These are phyloP conservation scores for Rhodotorula babjevae DNA, from an alignment of 768 basidiomycete genomes.

Conservation along the genomic window DNA sequence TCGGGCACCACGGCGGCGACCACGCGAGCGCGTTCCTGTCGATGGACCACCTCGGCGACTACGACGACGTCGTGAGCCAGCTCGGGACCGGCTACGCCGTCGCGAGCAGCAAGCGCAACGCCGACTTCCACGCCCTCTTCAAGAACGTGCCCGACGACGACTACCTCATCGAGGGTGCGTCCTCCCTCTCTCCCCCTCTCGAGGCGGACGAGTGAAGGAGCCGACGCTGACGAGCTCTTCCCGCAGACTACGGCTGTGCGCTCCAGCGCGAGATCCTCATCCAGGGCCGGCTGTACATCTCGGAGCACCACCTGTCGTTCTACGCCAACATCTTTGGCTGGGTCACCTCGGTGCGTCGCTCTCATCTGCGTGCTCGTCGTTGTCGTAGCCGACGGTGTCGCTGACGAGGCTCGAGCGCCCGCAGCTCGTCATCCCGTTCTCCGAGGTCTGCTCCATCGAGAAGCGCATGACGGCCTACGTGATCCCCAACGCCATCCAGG, in stretches of 20 bases:
- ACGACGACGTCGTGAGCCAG: constrained; percentile 42
- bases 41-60: constrained; percentile 41
- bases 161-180: constrained; percentile 91
- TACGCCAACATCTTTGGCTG: constrained; percentile 99
- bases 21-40: constrained; percentile 25
- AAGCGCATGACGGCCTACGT: constrained; percentile 97
- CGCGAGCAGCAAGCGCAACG: constrained; percentile 86
- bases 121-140: constrained; percentile 93
- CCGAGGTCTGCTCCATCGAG: constrained; percentile 77
- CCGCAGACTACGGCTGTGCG: constrained; percentile 93
- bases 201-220: background rate
- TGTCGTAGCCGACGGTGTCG: background rate
- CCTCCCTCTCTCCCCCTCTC: background rate
- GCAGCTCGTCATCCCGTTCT: constrained; percentile 80
- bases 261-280: constrained; percentile 92
- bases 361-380: background rate
- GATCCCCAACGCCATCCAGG: constrained; percentile 90
- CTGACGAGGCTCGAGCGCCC: background rate
- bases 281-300: constrained; percentile 92
- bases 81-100: constrained; percentile 69
- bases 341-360: constrained; percentile 78
- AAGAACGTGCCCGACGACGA: constrained; percentile 84
- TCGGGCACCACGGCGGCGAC: background rate
- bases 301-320: constrained; percentile 99
- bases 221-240: background rate